A percentile compares a stretch with the other conserved stretches of the same genome.
phyloP scores from a whole-genome alignment of 306 rosid species.

The Begonia peltatifolia region DNA sequence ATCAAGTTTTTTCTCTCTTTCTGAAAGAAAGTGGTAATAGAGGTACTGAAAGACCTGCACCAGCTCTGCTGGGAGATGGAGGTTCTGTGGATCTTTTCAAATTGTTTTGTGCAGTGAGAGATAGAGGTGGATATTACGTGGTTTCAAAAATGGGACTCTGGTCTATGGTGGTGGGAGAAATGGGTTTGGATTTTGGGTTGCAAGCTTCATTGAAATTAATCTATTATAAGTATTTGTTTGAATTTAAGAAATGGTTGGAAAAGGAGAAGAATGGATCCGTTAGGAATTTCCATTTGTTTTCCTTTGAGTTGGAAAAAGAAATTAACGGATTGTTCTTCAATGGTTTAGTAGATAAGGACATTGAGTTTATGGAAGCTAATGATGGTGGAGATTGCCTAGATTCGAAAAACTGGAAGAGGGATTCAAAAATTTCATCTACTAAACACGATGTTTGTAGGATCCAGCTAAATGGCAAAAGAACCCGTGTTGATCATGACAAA shows the following conservation, averaged over 20 bases:
- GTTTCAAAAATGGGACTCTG: constrained; percentile 48
- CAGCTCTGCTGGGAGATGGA: constrained; percentile 45
- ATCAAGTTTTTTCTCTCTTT: constrained; percentile 30
- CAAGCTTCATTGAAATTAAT: constrained; percentile 40
- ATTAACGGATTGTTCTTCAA: constrained; percentile 25
- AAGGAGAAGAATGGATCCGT: constrained; percentile 21
- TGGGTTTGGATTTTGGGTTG: constrained; percentile 29
- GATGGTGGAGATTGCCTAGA: constrained; percentile 15
- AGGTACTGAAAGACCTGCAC: constrained; percentile 42
- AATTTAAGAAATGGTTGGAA: constrained; percentile 49
- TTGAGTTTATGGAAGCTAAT: constrained; percentile 2
- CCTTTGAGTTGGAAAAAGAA: constrained; percentile 39
- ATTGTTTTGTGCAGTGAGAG: constrained; percentile 42
- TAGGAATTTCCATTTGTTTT: constrained; percentile 9
- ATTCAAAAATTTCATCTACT: constrained; percentile 12
- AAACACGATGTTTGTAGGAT: constrained; percentile 8
- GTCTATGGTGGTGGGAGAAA: constrained; percentile 39
- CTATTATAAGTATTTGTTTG: constrained; percentile 47
- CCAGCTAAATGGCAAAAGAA: not conserved
- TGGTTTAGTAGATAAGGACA: not conserved
- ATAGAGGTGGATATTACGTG: constrained; percentile 46
- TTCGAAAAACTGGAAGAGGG: constrained; percentile 10
- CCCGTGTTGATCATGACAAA: constrained; percentile 13
- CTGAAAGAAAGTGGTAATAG: constrained; percentile 25
- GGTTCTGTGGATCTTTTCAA: constrained; percentile 47